These are phyloP conservation scores for Trichodelitschia bisporula DNA, from an alignment of 495 filamentous ascomycete genomes.

Conservation along the genomic window DNA sequence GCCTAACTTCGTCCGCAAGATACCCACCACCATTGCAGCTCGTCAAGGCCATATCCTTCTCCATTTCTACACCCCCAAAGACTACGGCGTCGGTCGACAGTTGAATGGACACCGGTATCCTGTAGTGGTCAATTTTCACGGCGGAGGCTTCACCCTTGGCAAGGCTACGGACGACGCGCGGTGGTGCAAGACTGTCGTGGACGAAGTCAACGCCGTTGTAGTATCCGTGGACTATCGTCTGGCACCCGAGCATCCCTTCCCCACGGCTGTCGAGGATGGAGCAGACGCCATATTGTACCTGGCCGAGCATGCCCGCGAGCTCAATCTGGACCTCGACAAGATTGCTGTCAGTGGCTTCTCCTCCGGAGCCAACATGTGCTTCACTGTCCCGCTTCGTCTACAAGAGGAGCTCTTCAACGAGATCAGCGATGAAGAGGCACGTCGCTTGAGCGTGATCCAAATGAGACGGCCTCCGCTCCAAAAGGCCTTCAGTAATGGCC, in stretches of 20 bases:
- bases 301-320: conserved; percentile 16
- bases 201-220: conserved; percentile 17
- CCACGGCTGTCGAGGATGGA: conserved; percentile 21
- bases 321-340: conserved; percentile 29
- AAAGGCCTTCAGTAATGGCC: conserved; percentile 4
- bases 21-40: conserved; percentile 33
- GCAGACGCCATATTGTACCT: conserved; percentile 19
- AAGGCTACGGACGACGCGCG: conserved; percentile 18
- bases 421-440: neutral
- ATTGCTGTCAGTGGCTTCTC: conserved; percentile 69
- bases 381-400: conserved; percentile 54
- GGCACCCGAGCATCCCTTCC: conserved; percentile 19
- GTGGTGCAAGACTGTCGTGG: conserved; percentile 16
- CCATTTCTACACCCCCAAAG: conserved; percentile 55
- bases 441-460: neutral
- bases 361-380: conserved; percentile 63
- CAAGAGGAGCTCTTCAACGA: conserved; percentile 14
- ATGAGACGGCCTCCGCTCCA: conserved; percentile 2
- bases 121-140: conserved; percentile 21
- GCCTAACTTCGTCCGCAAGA: conserved; percentile 37
- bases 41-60: conserved; percentile 32
- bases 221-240: conserved; percentile 19
- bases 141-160: conserved; percentile 20
- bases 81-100: conserved; percentile 23
- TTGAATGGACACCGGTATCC: conserved; percentile 16